Conservation (phyloP, 352 stramenopile species). For the Phytophthora hybrid region DNA sequence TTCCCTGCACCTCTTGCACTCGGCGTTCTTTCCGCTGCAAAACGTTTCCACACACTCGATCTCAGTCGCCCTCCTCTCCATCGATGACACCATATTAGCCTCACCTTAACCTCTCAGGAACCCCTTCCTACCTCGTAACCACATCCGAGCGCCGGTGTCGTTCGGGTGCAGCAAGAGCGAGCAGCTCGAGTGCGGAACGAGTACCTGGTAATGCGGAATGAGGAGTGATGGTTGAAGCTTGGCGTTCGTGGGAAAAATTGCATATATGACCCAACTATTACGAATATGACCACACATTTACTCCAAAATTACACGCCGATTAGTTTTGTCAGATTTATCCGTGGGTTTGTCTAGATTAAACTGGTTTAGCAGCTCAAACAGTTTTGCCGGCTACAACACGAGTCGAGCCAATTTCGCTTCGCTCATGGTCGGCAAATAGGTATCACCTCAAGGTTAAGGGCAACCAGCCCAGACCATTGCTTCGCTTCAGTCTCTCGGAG, state of each 20-base stretch:
- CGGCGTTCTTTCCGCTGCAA: background rate
- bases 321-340: no score
- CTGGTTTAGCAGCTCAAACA: no score
- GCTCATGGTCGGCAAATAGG: no score
- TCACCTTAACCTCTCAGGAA: background rate
- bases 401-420: no score
- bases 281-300: no score
- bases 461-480: no score
- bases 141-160: background rate
- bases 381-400: no score
- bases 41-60: background rate
- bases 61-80: background rate
- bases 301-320: no score
- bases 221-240: background rate
- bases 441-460: no score
- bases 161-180: background rate
- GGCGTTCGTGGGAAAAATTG: background rate
- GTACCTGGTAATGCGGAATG: background rate
- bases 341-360: no score
- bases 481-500: no score
- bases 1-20: background rate
- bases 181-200: background rate
- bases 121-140: background rate
- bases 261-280: background rate
- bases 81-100: background rate